phyloP scores from a whole-genome alignment of 306 rosid genomes.

The Quercus gilva region DNA sequence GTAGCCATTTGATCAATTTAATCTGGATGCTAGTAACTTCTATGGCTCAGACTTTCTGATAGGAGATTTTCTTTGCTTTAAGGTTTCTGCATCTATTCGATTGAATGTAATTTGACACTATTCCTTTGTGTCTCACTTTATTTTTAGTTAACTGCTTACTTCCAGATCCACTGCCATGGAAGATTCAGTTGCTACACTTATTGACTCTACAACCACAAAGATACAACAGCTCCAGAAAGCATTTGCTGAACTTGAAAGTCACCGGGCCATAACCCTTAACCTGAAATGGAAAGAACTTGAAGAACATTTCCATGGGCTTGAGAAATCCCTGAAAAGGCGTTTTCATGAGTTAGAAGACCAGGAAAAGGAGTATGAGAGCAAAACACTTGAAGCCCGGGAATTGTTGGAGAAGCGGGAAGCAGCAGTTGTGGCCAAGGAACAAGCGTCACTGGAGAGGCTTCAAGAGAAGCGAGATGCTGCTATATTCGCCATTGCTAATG shows the following conservation, averaged over 20 bases:
- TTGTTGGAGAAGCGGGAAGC: slow-evolving; percentile 72
- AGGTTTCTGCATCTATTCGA: not conserved
- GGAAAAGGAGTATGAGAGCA: slow-evolving; percentile 79
- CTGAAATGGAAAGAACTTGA: slow-evolving; percentile 97
- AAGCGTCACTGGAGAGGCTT: slow-evolving; percentile 65
- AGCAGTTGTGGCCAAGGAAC: slow-evolving; percentile 74
- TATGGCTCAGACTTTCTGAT: not conserved
- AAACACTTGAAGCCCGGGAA: slow-evolving; percentile 62
- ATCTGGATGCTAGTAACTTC: too few species aligned
- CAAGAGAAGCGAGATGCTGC: slow-evolving; percentile 93
- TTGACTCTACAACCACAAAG: slow-evolving; percentile 84
- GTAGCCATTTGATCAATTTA: too few species aligned
- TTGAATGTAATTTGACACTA: not conserved
- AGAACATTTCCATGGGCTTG: slow-evolving; percentile 95
- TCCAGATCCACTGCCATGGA: slow-evolving; percentile 77
- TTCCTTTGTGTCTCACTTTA: not conserved
- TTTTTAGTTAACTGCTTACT: slow-evolving; percentile 5
- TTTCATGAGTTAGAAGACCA: slow-evolving; percentile 94
- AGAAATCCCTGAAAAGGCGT: slow-evolving; percentile 97
- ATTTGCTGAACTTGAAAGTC: slow-evolving; percentile 98
- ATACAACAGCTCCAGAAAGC: slow-evolving; percentile 97
- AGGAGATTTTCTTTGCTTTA: not conserved
- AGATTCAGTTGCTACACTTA: slow-evolving; percentile 72
- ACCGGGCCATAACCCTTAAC: slow-evolving; percentile 83
- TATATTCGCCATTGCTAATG: slow-evolving; percentile 56